Base-by-base conservation (phyloP, 441 rosid species). In the Melastoma candidum region DNA sequence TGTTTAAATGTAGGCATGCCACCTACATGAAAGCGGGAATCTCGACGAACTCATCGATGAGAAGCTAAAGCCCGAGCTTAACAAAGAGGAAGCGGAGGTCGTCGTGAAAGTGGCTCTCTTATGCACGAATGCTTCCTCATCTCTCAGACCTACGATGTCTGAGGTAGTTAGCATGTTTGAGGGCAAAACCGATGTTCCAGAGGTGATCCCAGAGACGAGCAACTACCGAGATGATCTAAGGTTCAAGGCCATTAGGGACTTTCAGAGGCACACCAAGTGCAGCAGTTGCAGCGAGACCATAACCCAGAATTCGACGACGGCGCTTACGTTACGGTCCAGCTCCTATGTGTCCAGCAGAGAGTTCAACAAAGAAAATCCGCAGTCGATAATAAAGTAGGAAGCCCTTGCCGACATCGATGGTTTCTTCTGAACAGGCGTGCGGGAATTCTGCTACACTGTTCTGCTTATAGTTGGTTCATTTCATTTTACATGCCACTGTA, bases 141-240 rank as follows among this genome's bases (percentile, higher is more conserved):
- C 76, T 1, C 53, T 65, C 6, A 74, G 92, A 36, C 92, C 92
- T 24, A 61, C 75, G 6, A 87, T 87, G 92, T 80, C 87, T 0
- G 82, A 80, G 64, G 92, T 78, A 1, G 87, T 77, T 7, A 74
- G 72, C 27, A 87, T 81, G 95, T 75, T 84, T 0, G 82, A 81
- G 64, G 84, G 89, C 72, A 6, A 78, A 76, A 68, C 24, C 53
- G 60, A 52, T 69, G 70, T 66, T 83, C 59, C 59, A 14, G 59
- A 56, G 9, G 4, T 36, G 46, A 2, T 27, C 49, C 59, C 43
- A 2, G 49, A 56, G 9, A 41, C 43, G 7, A 29, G 59, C 49
- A 44, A 7, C 50, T 56, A 56, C 24, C 12, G 5, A 0, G 24
- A 46, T 12, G 49, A 82, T 74, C 29, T 77, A 67, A 71, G 94